A percentile compares a stretch with the other conserved stretches of the same genome.
Conservation (phyloP, 768 basidiomycete genomes). For the Pleurotus pulmonarius region DNA sequence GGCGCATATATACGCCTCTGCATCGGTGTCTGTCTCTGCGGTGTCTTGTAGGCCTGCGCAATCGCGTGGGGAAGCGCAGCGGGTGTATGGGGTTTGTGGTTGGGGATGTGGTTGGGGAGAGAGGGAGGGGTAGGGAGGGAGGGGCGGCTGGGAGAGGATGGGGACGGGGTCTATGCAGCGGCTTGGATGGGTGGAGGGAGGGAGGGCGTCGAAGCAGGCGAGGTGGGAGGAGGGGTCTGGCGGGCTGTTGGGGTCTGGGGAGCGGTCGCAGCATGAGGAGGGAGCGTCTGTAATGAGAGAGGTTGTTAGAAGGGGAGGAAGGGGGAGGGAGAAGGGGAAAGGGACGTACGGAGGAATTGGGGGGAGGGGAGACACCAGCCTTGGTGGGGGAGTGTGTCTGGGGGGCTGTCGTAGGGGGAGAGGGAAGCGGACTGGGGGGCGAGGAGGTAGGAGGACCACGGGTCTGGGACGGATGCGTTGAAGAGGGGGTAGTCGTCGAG, state of each 20-base stretch:
- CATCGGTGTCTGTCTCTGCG: not conserved
- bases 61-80: conserved; percentile 37
- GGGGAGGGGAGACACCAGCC: conserved; percentile 62
- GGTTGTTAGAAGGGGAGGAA: conserved; percentile 5
- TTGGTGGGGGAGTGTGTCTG: conserved; percentile 7
- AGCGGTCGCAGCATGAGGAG: conserved; percentile 19
- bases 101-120: conserved; percentile 19
- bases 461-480: conserved; percentile 20
- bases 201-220: conserved; percentile 41
- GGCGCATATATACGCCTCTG: conserved; percentile 39
- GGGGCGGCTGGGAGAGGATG: conserved; percentile 33
- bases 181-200: conserved; percentile 23
- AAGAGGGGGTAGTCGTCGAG: conserved; percentile 59
- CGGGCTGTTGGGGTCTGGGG: conserved; percentile 6
- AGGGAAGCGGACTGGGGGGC: conserved; percentile 10
- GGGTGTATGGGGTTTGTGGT: conserved; percentile 14
- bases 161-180: conserved; percentile 56
- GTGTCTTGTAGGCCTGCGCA: conserved; percentile 25
- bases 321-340: not conserved
- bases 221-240: conserved; percentile 13
- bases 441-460: conserved; percentile 47
- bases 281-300: conserved; percentile 16
- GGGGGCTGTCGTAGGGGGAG: not conserved
- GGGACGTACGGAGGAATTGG: conserved; percentile 23
- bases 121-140: conserved; percentile 44